Base-by-base conservation (phyloP, 1,139 yeast genomes). In the Yamadazyma trypodendri region DNA sequence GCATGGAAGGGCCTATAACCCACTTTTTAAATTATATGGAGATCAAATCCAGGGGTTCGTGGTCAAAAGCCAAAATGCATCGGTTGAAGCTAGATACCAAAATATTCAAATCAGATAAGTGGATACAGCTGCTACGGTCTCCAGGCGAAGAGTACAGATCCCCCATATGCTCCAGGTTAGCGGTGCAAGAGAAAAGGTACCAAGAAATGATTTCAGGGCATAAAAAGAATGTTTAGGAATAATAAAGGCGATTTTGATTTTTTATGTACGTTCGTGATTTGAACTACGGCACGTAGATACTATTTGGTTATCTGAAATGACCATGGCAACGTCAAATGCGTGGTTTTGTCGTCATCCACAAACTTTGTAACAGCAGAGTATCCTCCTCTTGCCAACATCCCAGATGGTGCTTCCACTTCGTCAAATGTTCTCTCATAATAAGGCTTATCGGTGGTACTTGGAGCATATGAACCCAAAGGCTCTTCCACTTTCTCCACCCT, bases 381-480 rank as follows among this genome's bases (percentile, higher is more conserved):
- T 40, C 78, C 73, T 33, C 97, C 96, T 61, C 97, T 78, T 3
- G 95, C 96, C 49, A 90, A 64, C 61, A 89, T 63, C 2, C 97
- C 97, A 36, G 87, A 75, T 27, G 97, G 97, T 12, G 96, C 97
- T 60, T 88, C 96, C 43, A 86, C 90, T 55, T 83, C 94, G n/a
- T 83, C 78, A 47, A 89, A 74, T 31, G 72, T 72, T 48, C 81
- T 86, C 56, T 82, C 92, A 60, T 90, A 89, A 54, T 60, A 82
- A 8, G 95, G 96, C 56, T 83, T 87, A 33, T 79, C 87, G 41
- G 67, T 69, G n/a, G 96, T 87, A 60, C 78, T 85, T 50, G 97
- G 97, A 11, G 96, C 92, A 57, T 83, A 89, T 6, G 94, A 82
- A 2, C 97, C 97, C 57, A 87, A 71, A 35, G 94, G 94, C 60